These are phyloP conservation scores for Rhytidiadelphus loreus DNA, from an alignment of 225 moss, liverwort and hornwort species.

Conservation along the genomic window DNA sequence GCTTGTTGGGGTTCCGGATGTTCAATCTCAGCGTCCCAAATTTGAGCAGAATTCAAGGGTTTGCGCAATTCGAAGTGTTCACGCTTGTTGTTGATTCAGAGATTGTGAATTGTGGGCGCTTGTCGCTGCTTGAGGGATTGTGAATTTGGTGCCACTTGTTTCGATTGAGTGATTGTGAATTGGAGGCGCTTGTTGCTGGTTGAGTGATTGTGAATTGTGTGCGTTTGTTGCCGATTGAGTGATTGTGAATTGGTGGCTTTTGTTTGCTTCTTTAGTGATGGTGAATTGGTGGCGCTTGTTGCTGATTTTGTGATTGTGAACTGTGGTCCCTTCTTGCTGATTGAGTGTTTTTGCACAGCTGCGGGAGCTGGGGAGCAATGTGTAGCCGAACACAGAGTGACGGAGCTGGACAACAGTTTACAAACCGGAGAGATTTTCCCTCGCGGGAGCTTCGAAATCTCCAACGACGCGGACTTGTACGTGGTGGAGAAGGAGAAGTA, in stretches of 20 bases:
- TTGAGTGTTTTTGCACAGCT: background rate
- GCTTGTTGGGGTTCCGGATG: background rate
- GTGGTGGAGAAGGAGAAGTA: slow-evolving; percentile 82
- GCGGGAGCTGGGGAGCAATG: background rate
- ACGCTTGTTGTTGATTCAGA: background rate
- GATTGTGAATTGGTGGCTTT: background rate
- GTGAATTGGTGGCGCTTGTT: background rate
- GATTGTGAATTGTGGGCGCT: background rate
- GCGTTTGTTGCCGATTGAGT: background rate
- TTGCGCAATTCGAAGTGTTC: background rate
- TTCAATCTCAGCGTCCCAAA: background rate
- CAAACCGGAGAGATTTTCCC: slow-evolving; percentile 59
- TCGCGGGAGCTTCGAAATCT: slow-evolving; percentile 11
- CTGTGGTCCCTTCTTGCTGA: background rate
- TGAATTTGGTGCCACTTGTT: background rate
- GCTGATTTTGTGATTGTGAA: background rate
- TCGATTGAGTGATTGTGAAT: background rate
- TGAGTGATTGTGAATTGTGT: background rate
- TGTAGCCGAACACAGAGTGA: slow-evolving; percentile 14
- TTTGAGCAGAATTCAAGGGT: background rate
- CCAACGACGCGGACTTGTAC: slow-evolving; percentile 51
- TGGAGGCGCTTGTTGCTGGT: background rate
- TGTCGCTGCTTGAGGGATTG: background rate
- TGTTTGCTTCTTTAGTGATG: background rate
- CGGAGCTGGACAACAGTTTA: slow-evolving; percentile 49